Percentiles rank a stretch among this genome's conserved stretches.
phyloP scores from a whole-genome alignment of 1,139 yeast genomes.

The Geotrichum macrosporum region DNA sequence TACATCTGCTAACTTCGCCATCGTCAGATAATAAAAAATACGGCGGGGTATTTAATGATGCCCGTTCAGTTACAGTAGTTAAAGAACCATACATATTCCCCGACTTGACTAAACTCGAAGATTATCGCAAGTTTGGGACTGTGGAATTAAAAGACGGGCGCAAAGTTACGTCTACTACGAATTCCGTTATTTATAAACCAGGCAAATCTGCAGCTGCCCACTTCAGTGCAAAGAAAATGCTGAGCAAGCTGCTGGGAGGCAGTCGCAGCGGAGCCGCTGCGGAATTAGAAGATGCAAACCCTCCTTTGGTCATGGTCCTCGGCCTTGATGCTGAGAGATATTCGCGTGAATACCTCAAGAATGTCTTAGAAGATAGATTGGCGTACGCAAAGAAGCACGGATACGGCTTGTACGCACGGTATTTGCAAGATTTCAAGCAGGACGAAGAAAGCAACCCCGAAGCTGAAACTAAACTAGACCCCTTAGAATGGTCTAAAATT shows the following conservation, averaged over 20 bases:
- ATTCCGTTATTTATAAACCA: slow-evolving; percentile 26
- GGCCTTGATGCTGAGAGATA: slow-evolving; percentile 32
- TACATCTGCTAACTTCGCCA: neutral
- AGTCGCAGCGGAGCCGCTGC: slow-evolving; percentile 10
- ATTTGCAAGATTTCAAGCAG: slow-evolving; percentile 76
- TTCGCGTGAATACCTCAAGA: slow-evolving; percentile 39
- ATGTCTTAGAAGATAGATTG: slow-evolving; percentile 72
- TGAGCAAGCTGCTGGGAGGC: slow-evolving; percentile 5
- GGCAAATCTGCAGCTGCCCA: slow-evolving; percentile 11
- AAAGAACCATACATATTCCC: slow-evolving; percentile 31
- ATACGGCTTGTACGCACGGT: slow-evolving; percentile 75
- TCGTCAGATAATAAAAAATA: neutral
- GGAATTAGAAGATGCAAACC: slow-evolving; percentile 17
- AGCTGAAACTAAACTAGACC: slow-evolving; percentile 26
- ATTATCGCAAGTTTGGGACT: slow-evolving; percentile 33
- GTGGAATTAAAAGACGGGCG: slow-evolving; percentile 29
- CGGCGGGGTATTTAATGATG: slow-evolving; percentile 27
- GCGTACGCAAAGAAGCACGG: slow-evolving; percentile 71
- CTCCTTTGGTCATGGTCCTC: slow-evolving; percentile 29
- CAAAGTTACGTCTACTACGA: slow-evolving; percentile 29
- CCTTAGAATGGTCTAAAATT: slow-evolving; percentile 53
- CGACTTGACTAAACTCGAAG: slow-evolving; percentile 29
- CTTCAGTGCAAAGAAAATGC: slow-evolving; percentile 9
- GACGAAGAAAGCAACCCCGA: slow-evolving; percentile 31
- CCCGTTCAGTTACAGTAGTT: slow-evolving; percentile 26